Evolutionary conservation across 2,329 filamentous ascomycete species (phyloP).

Genomic region (Paraphoma chrysanthemicola): DNA sequence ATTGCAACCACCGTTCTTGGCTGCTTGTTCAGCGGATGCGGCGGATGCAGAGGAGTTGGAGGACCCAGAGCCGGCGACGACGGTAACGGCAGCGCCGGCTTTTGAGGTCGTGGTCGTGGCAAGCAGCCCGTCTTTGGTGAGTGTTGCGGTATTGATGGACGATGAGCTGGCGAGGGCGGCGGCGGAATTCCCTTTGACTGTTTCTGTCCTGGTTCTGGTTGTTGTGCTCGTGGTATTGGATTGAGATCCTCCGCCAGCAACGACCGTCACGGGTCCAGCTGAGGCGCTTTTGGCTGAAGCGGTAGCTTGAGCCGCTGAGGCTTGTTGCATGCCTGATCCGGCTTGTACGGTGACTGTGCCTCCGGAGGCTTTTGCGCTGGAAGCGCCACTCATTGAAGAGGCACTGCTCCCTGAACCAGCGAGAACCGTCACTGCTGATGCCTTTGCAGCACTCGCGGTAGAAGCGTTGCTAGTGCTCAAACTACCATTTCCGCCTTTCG

Average conservation of each 20-base stretch:
- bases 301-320: constrained; percentile 7
- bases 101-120: constrained; percentile 18
- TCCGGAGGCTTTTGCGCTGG: not conserved
- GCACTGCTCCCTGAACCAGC: not conserved
- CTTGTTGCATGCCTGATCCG: constrained; percentile 6
- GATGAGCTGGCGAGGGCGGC: not conserved
- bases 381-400: not conserved
- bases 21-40: constrained; percentile 17
- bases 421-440: not conserved
- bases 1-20: constrained; percentile 26
- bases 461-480: constrained; percentile 6
- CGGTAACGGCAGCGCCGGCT: constrained; percentile 23
- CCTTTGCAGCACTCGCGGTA: not conserved
- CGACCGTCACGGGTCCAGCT: constrained; percentile 23
- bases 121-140: constrained; percentile 18
- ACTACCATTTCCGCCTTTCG: constrained; percentile 3
- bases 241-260: constrained; percentile 20
- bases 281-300: constrained; percentile 5
- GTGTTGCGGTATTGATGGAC: constrained; percentile 16
- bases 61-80: constrained; percentile 28
- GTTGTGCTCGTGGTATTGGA: constrained; percentile 6
- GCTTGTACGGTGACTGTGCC: constrained; percentile 24
- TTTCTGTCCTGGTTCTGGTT: constrained; percentile 8
- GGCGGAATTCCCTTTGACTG: not conserved
- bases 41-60: not conserved